phyloP scores from a whole-genome alignment of 345 rosid species.

The Trapa bicornis region DNA sequence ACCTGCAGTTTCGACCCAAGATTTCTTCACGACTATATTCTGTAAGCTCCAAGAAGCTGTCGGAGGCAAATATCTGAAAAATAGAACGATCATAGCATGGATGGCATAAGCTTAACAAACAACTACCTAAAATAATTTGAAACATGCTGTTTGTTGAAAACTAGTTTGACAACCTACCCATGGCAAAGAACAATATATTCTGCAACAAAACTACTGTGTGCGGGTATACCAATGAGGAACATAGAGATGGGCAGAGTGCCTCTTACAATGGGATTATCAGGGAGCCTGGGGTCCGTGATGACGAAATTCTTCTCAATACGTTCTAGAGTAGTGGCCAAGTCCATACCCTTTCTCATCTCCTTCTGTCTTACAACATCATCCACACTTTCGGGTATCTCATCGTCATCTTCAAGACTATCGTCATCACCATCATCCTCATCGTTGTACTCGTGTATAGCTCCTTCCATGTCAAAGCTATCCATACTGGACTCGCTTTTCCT shows the following conservation, averaged over 20 bases:
- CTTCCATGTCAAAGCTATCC: constrained; percentile 30
- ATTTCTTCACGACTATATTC: constrained; percentile 98
- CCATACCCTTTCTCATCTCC: constrained; percentile 98
- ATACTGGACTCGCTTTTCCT: constrained; percentile 34
- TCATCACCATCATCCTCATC: constrained; percentile 26
- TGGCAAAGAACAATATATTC: background rate
- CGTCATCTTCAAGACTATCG: constrained; percentile 37
- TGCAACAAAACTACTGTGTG: background rate
- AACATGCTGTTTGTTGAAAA: too few species aligned
- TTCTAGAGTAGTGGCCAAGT: constrained; percentile 92
- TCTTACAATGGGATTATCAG: constrained; percentile 96
- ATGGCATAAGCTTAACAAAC: background rate
- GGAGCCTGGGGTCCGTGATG: constrained; percentile 94
- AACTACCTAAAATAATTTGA: background rate
- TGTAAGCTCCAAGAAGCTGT: constrained; percentile 93
- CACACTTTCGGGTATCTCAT: constrained; percentile 57
- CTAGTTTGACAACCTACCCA: background rate
- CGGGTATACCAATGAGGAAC: background rate
- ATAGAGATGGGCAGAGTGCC: background rate
- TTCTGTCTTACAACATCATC: constrained; percentile 76
- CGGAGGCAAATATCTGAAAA: constrained; percentile 89
- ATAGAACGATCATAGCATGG: background rate
- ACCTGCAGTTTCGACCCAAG: constrained; percentile 95
- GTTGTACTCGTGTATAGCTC: constrained; percentile 15
- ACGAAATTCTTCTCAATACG: constrained; percentile 98